Conservation (phyloP, 305 asterid species). For the Salvia sclarea region DNA sequence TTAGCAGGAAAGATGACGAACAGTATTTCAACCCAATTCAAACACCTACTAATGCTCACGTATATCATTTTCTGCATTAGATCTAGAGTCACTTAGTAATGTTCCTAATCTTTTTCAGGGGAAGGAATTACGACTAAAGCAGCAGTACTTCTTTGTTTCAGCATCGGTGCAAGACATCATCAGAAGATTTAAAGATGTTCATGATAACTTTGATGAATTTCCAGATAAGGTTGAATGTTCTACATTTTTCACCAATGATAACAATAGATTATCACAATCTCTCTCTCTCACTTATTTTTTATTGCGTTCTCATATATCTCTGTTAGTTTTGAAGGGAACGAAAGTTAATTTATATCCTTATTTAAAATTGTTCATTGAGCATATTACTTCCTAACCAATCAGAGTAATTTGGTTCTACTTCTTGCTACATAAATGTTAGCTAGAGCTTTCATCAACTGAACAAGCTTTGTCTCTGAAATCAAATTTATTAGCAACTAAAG, state of each 20-base stretch:
- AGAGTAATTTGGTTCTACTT: neutral
- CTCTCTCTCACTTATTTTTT: neutral
- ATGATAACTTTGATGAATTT: slow-evolving; percentile 47
- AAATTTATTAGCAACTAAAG: neutral
- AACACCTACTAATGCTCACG: neutral
- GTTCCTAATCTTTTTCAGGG: slow-evolving; percentile 38
- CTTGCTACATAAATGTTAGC: neutral
- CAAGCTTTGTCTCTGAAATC: slow-evolving; percentile 5
- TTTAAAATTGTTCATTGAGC: neutral
- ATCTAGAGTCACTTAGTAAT: neutral
- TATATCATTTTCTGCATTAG: neutral
- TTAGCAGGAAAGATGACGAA: too few species aligned
- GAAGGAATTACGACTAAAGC: slow-evolving; percentile 56
- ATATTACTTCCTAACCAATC: neutral
- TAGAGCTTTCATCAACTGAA: neutral
- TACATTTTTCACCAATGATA: neutral
- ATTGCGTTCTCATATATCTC: neutral
- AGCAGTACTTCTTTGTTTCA: slow-evolving; percentile 58
- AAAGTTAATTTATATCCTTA: neutral
- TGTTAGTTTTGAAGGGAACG: neutral
- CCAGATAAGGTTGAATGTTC: slow-evolving; percentile 45
- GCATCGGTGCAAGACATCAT: slow-evolving; percentile 47
- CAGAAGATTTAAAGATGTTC: slow-evolving; percentile 48
- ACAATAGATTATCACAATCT: neutral
- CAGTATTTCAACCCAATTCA: neutral